Evolutionary conservation across 176 grass and related monocot genomes (phyloP).

Genomic region (Raddia distichophylla): DNA sequence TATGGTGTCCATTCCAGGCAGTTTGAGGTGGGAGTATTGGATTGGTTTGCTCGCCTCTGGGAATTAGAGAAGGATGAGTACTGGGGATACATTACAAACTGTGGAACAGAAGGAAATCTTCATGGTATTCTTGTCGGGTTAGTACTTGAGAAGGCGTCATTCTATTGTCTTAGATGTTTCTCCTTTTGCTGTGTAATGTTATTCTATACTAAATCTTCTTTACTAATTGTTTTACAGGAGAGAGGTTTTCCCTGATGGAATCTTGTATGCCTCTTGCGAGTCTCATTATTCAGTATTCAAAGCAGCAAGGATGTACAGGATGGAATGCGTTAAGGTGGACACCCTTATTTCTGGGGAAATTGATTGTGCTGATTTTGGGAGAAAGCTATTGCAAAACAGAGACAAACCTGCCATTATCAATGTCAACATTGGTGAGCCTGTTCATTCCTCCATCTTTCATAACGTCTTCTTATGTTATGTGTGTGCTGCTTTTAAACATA

Average conservation of each 20-base stretch:
- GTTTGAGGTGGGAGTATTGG: slow-evolving; percentile 83
- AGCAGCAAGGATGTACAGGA: slow-evolving; percentile 90
- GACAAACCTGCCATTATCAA: slow-evolving; percentile 88
- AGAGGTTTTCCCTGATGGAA: slow-evolving; percentile 76
- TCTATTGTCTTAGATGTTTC: not conserved
- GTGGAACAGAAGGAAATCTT: slow-evolving; percentile 91
- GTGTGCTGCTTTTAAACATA: slow-evolving; percentile 29
- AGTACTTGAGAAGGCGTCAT: slow-evolving; percentile 35
- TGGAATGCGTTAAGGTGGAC: slow-evolving; percentile 80
- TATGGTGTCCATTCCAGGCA: slow-evolving; percentile 87
- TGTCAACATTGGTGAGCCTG: slow-evolving; percentile 77
- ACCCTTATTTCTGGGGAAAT: slow-evolving; percentile 85
- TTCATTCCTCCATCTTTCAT: not conserved
- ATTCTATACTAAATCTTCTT: slow-evolving; percentile 1
- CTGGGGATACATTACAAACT: slow-evolving; percentile 94
- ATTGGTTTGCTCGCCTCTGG: slow-evolving; percentile 94
- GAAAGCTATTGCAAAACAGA: slow-evolving; percentile 60
- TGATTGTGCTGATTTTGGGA: slow-evolving; percentile 64
- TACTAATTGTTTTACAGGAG: slow-evolving; percentile 57
- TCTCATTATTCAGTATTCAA: slow-evolving; percentile 95
- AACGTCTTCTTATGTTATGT: not conserved
- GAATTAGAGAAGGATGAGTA: slow-evolving; percentile 74
- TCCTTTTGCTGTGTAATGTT: slow-evolving; percentile 4
- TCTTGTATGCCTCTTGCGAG: slow-evolving; percentile 73
- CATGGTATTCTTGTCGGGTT: slow-evolving; percentile 92